Percentiles rank a stretch among this genome's conserved stretches.
phyloP scores from a whole-genome alignment of 768 basidiomycete species.

The Hemileccinum impolitum region DNA sequence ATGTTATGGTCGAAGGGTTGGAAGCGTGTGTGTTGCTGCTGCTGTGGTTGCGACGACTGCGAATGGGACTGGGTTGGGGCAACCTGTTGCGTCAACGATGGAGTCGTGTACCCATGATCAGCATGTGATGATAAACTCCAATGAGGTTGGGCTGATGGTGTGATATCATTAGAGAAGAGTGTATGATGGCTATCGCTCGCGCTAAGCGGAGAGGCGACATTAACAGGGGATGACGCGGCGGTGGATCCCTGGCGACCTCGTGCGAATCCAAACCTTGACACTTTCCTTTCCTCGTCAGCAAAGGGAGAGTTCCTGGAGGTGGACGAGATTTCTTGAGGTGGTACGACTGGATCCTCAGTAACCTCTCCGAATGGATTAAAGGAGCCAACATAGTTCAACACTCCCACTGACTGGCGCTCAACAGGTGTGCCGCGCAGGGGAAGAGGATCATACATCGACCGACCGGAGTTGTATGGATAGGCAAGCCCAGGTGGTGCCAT shows the following conservation, averaged over 20 bases:
- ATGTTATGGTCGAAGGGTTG: constrained; percentile 52
- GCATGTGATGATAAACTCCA: constrained; percentile 45
- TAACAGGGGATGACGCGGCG: constrained; percentile 55
- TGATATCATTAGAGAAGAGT: constrained; percentile 41
- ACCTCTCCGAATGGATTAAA: constrained; percentile 79
- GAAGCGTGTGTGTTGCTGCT: constrained; percentile 41
- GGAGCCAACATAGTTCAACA: constrained; percentile 62
- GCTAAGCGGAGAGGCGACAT: constrained; percentile 52
- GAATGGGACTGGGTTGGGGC: constrained; percentile 35
- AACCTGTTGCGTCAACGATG: constrained; percentile 48
- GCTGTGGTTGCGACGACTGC: constrained; percentile 31
- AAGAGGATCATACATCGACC: constrained; percentile 56
- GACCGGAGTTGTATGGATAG: constrained; percentile 45
- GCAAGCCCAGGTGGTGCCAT: constrained; percentile 53
- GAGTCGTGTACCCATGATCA: constrained; percentile 42
- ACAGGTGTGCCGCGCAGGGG: constrained; percentile 37
- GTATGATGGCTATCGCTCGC: constrained; percentile 48
- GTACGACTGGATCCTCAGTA: constrained; percentile 43
- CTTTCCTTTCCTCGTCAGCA: constrained; percentile 59
- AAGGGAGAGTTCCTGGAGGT: constrained; percentile 37
- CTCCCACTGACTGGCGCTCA: constrained; percentile 45
- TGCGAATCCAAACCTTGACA: constrained; percentile 82
- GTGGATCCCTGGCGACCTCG: constrained; percentile 63
- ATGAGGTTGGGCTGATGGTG: constrained; percentile 38
- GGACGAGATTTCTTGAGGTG: constrained; percentile 29